phyloP scores from a whole-genome alignment of 2,329 filamentous ascomycete genomes.

The Fusarium tanahbumbuense region DNA sequence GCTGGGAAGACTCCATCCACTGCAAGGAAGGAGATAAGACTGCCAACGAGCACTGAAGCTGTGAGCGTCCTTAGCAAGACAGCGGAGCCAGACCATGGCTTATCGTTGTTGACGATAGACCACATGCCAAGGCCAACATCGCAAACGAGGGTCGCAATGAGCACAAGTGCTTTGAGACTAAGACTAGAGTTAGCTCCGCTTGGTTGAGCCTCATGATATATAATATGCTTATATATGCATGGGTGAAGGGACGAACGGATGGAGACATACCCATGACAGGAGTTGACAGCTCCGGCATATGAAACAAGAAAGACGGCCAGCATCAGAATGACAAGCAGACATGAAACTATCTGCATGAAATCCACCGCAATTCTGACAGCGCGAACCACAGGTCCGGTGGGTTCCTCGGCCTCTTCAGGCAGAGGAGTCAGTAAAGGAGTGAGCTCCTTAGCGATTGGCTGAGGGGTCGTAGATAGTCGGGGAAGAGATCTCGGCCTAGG shows the following conservation, averaged over 20 bases:
- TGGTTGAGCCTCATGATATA: not conserved
- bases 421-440: conserved; percentile 43
- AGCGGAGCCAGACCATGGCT: conserved; percentile 49
- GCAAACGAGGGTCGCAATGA: conserved; percentile 48
- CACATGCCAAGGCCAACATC: conserved; percentile 54
- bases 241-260: not conserved
- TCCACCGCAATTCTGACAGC: conserved; percentile 48
- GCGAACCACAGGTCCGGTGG: conserved; percentile 38
- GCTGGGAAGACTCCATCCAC: conserved; percentile 52
- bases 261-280: conserved; percentile 37
- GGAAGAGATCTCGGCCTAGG: conserved; percentile 41
- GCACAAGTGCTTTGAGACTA: conserved; percentile 45
- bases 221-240: not conserved
- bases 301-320: conserved; percentile 50
- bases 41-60: conserved; percentile 50
- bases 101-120: conserved; percentile 49
- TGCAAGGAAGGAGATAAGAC: conserved; percentile 53
- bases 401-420: conserved; percentile 42
- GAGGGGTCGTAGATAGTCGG: conserved; percentile 36
- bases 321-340: conserved; percentile 49
- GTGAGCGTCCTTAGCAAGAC: conserved; percentile 48
- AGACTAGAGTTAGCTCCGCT: not conserved
- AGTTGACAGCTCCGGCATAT: conserved; percentile 38
- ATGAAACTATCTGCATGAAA: conserved; percentile 48
- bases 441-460: conserved; percentile 37